Base-by-base conservation (phyloP, 2,329 filamentous ascomycete species). In the Hypoxylon rubiginosum region DNA sequence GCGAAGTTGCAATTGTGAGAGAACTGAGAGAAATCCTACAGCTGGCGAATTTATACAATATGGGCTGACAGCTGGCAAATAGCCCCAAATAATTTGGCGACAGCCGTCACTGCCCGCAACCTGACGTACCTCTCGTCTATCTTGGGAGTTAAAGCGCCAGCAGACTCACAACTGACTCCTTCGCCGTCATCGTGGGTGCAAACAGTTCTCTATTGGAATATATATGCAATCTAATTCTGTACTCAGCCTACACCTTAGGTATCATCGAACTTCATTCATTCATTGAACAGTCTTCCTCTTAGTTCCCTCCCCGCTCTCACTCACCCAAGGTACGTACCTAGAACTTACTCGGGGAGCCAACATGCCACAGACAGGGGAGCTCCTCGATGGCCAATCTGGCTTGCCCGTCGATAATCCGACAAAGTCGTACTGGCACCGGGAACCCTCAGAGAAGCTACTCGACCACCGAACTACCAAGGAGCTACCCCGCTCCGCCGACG, bases 401-500 rank as follows among this genome's bases (percentile, higher is more conserved):
- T 82, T 93, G 19, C 91, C 91, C 2, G 87, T 86, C 2, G 78
- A 82, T 2, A 82, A 86, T 41, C 87, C 90, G 43, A 90, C 88
- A 3, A 75, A 79, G 26, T 92, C 92, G 0, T 94, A 91, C 82
- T 95, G 92, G 92, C 91, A 92, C 74, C 85, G 82, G 56, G 84
- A 91, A 64, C 91, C 90, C 0, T 92, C 90, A 3, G 74, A 84
- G 56, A 82, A 84, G 62, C 84, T 95, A 4, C 78, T 88, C 0
- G 89, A 89, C n/a, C 89, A 93, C 73, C 85, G 87, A 15, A 90
- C 90, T 0, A 94, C 92, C 0, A 73, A 81, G 0, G 79, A 86
- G 6, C 81, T 94, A 21, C 92, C 92, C 1, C 72, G 78, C 2
- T 79, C 82, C 49, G 89, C 89, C 0, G 91, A 93, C 76, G 84